phyloP scores from a whole-genome alignment of 768 basidiomycete species.

The Lentinula sp. region DNA sequence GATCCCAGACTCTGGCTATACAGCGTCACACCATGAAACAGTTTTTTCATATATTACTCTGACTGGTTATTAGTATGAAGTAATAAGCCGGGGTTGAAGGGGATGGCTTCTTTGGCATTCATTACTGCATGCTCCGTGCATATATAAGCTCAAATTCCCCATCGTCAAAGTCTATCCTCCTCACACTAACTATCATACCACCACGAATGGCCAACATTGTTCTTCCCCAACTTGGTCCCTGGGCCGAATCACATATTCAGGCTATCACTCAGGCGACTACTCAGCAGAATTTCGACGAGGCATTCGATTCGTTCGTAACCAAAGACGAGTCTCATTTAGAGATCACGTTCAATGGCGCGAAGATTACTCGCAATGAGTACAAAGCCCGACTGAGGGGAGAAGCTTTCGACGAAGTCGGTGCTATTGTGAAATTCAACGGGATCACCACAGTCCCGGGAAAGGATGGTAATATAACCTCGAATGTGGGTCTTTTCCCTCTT shows the following conservation, averaged over 20 bases:
- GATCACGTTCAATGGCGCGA: conserved; percentile 35
- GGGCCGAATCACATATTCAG: conserved; percentile 32
- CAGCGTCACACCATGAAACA: no score
- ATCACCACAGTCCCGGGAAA: conserved; percentile 21
- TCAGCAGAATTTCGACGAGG: conserved; percentile 22
- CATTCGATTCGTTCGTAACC: conserved; percentile 36
- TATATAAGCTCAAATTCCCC: neutral
- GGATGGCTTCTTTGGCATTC: neutral
- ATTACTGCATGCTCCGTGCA: neutral
- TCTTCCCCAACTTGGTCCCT: conserved; percentile 34
- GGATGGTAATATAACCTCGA: neutral
- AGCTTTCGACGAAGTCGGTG: conserved; percentile 21
- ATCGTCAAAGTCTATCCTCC: neutral
- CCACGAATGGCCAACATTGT: conserved; percentile 14
- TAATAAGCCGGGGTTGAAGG: neutral
- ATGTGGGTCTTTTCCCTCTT: neutral
- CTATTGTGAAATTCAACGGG: conserved; percentile 21
- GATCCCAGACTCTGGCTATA: no score
- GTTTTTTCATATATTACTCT: no score
- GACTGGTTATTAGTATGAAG: neutral
- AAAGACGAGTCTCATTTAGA: conserved; percentile 15
- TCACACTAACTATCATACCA: neutral
- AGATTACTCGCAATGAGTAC: conserved; percentile 32
- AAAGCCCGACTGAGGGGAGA: conserved; percentile 26
- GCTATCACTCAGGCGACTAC: conserved; percentile 33